Conservation (phyloP, 148 eudicot species). For the Selenicereus undatus region DNA sequence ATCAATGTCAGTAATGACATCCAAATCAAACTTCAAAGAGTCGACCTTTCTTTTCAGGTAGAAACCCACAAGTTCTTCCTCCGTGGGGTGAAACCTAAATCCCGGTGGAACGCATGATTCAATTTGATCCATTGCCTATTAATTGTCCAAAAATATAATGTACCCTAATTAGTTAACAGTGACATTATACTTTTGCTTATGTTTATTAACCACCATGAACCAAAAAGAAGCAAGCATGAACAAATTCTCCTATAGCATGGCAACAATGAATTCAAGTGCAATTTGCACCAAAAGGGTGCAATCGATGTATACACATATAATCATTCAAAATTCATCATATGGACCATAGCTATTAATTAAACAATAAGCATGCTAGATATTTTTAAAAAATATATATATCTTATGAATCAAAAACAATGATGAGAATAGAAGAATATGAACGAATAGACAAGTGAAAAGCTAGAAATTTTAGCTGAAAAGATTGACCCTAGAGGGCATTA, state of each 20-base stretch:
- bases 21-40: conserved; percentile 64
- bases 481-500: conserved; percentile 38
- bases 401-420: not conserved
- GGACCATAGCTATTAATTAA: conserved; percentile 9
- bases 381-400: not conserved
- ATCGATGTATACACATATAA: not conserved
- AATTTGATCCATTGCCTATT: conserved; percentile 39
- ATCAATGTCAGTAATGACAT: conserved; percentile 73
- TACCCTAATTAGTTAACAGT: not conserved
- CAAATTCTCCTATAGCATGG: not conserved
- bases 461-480: conserved; percentile 32
- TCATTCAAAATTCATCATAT: not conserved
- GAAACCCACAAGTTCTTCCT: conserved; percentile 87
- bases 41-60: conserved; percentile 66
- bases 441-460: conserved; percentile 4
- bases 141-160: conserved; percentile 2
- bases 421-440: not conserved
- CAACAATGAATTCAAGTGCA: not conserved
- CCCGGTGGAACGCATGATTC: conserved; percentile 88
- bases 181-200: no score
- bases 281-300: not conserved
- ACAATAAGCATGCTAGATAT: not conserved
- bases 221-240: not conserved
- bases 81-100: conserved; percentile 88
- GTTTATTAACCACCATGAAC: not conserved